Percentiles rank a stretch among this genome's conserved stretches.
These are phyloP conservation scores for Quercus phellos DNA, from an alignment of 331 rosid species.

Conservation along the genomic window DNA sequence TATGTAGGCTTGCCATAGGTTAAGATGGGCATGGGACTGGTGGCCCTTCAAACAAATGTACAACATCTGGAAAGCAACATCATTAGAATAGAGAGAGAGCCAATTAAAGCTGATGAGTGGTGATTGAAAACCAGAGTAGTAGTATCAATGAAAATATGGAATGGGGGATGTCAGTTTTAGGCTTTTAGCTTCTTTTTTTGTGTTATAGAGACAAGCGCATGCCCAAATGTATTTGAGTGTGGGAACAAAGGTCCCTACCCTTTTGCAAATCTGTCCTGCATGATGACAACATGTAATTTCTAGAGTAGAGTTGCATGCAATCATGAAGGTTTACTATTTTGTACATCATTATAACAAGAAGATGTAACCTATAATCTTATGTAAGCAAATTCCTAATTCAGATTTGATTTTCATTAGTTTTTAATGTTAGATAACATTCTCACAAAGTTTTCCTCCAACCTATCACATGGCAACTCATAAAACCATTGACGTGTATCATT, in stretches of 20 bases:
- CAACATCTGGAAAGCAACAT: not conserved
- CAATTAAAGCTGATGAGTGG: not conserved
- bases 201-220: slow-evolving; percentile 21
- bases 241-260: slow-evolving; percentile 11
- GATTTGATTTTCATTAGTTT: no score
- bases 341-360: no score
- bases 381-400: no score
- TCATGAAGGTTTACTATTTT: no score
- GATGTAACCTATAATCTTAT: no score
- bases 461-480: no score
- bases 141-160: not conserved
- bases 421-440: no score
- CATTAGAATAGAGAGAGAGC: slow-evolving; percentile 12
- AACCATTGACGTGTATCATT: no score
- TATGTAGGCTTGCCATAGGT: not conserved
- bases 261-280: slow-evolving; percentile 14
- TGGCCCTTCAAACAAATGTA: not conserved
- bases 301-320: not conserved
- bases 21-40: not conserved
- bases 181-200: not conserved
- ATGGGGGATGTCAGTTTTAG: not conserved
- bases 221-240: slow-evolving; percentile 9
- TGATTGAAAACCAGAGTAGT: not conserved
- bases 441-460: no score
- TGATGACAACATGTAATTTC: not conserved